A percentile compares a stretch with the other conserved stretches of the same genome.
phyloP scores from a whole-genome alignment of 2,329 filamentous ascomycete species.

The Aspergillus chevalieri region DNA sequence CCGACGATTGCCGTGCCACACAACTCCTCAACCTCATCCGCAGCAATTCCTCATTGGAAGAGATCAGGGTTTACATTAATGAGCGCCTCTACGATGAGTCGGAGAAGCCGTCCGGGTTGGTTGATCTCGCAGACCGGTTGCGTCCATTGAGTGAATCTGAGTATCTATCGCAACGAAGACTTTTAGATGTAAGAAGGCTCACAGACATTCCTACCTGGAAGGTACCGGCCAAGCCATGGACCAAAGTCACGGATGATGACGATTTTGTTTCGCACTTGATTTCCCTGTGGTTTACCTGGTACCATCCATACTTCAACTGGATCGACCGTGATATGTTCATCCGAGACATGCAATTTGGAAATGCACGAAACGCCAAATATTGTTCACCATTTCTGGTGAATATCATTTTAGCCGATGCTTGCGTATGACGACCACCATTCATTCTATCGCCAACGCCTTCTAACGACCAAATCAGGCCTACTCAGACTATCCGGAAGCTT shows the following conservation, averaged over 20 bases:
- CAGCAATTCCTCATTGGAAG: constrained; percentile 18
- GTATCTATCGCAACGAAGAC: constrained; percentile 4
- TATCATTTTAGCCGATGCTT: constrained; percentile 20
- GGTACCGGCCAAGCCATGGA: constrained; percentile 24
- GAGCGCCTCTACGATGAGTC: constrained; percentile 13
- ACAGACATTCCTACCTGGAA: constrained; percentile 10
- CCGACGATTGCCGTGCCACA: constrained; percentile 6
- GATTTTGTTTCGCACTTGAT: constrained; percentile 27
- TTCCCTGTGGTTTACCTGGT: constrained; percentile 19
- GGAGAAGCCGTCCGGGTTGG: constrained; percentile 17
- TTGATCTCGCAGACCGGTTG: constrained; percentile 14
- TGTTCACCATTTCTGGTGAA: constrained; percentile 29
- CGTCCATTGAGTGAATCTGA: constrained; percentile 10
- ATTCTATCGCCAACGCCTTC: neutral
- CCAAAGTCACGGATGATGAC: constrained; percentile 23
- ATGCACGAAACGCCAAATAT: constrained; percentile 17
- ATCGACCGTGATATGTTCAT: constrained; percentile 25
- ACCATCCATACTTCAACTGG: constrained; percentile 16
- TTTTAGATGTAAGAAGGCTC: constrained; percentile 11
- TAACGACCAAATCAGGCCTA: constrained; percentile 16
- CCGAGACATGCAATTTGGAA: constrained; percentile 21
- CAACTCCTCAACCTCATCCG: constrained; percentile 19
- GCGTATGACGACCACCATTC: constrained; percentile 13
- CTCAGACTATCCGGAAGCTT: constrained; percentile 22
- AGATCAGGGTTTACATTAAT: constrained; percentile 21